Percentiles rank a stretch among this genome's conserved stretches.
These are phyloP conservation scores for Paramecium pentaurelia DNA, from an alignment of 73 alveolate species.

Conservation along the genomic window DNA sequence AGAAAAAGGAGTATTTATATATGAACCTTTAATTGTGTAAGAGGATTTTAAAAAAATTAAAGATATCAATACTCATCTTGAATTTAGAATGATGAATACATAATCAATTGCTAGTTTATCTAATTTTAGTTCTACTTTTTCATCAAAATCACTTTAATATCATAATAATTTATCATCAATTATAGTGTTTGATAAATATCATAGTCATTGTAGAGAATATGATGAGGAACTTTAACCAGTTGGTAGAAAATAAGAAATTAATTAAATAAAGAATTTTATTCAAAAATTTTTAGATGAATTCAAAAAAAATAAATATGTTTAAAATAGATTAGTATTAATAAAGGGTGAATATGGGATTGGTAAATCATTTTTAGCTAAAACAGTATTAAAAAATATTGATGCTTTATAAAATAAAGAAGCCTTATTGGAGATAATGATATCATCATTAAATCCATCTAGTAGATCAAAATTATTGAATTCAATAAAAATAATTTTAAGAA, in stretches of 20 bases:
- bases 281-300: background rate
- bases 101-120: background rate
- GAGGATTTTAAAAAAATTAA: background rate
- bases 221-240: background rate
- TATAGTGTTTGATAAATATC: background rate
- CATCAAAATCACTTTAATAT: background rate
- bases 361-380: background rate
- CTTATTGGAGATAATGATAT: background rate
- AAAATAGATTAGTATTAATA: background rate
- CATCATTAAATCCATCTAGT: background rate
- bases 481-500: background rate
- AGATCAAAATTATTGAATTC: background rate
- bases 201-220: background rate
- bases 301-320: background rate
- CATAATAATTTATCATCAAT: background rate
- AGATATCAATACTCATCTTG: background rate
- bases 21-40: background rate
- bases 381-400: background rate
- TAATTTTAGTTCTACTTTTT: background rate
- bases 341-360: conserved; percentile 29
- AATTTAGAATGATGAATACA: background rate
- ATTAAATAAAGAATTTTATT: background rate
- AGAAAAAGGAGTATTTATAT: background rate
- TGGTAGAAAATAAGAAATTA: background rate
- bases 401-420: background rate